These are phyloP conservation scores for Fusarium scirpi DNA, from an alignment of 2,329 filamentous ascomycete species.

Conservation along the genomic window DNA sequence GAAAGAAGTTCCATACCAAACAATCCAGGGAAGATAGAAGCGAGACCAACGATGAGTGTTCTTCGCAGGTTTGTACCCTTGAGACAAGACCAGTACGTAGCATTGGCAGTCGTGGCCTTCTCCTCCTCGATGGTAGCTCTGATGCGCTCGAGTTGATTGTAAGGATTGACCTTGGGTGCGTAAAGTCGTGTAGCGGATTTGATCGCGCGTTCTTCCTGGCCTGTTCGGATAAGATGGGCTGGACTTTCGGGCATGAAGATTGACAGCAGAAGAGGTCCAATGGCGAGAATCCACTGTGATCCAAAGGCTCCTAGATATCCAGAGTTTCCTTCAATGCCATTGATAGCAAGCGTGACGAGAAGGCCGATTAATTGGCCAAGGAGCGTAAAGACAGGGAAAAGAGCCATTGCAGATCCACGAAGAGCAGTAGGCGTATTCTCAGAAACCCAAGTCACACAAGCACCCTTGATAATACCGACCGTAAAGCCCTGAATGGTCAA, in stretches of 20 bases:
- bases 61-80: slow-evolving; percentile 54
- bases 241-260: slow-evolving; percentile 48
- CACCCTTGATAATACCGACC: slow-evolving; percentile 44
- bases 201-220: slow-evolving; percentile 31
- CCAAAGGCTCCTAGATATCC: slow-evolving; percentile 46
- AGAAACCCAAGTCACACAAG: slow-evolving; percentile 55
- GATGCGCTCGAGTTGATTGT: slow-evolving; percentile 33
- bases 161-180: slow-evolving; percentile 33
- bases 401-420: slow-evolving; percentile 46
- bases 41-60: slow-evolving; percentile 55
- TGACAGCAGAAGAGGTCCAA: slow-evolving; percentile 41
- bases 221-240: slow-evolving; percentile 38
- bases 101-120: slow-evolving; percentile 43
- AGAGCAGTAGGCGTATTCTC: slow-evolving; percentile 47
- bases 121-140: slow-evolving; percentile 56
- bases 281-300: slow-evolving; percentile 42
- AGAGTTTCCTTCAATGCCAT: slow-evolving; percentile 23
- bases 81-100: slow-evolving; percentile 58
- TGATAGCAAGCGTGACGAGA: slow-evolving; percentile 42
- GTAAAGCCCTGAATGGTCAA: slow-evolving; percentile 46
- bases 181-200: slow-evolving; percentile 37
- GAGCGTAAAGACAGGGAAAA: slow-evolving; percentile 46
- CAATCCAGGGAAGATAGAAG: slow-evolving; percentile 55
- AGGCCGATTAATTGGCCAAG: slow-evolving; percentile 46
- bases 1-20: slow-evolving; percentile 59